Conservation (phyloP, 176 grass and related monocot genomes). For the Areca catechu region DNA sequence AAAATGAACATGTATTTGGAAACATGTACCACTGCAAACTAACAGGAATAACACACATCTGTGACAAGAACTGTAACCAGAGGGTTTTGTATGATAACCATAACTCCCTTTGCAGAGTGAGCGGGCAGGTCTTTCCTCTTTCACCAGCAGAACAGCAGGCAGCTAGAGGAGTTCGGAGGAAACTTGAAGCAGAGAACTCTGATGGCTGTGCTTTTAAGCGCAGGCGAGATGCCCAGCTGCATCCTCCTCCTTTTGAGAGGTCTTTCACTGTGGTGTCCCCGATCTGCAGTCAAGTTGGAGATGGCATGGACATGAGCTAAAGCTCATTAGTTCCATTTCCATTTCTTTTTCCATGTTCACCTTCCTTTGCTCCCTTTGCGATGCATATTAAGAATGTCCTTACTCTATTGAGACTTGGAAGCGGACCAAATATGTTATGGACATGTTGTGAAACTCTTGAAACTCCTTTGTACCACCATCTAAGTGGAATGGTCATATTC, state of each 20-base stretch:
- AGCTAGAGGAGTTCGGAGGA: constrained; percentile 91
- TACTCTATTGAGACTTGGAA: constrained; percentile 34
- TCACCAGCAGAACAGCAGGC: constrained; percentile 70
- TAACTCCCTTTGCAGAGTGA: constrained; percentile 86
- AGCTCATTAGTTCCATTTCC: constrained; percentile 50
- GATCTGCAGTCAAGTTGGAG: constrained; percentile 75
- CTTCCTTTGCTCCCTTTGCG: constrained; percentile 29
- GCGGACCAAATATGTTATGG: constrained; percentile 36
- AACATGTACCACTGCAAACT: constrained; percentile 97
- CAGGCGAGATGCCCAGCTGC: constrained; percentile 58
- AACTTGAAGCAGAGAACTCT: constrained; percentile 61
- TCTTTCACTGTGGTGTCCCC: constrained; percentile 61
- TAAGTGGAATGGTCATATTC: constrained; percentile 33
- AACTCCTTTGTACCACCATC: constrained; percentile 48
- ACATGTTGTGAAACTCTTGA: constrained; percentile 48
- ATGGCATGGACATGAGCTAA: constrained; percentile 99
- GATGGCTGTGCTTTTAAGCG: constrained; percentile 85
- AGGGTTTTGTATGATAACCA: constrained; percentile 97
- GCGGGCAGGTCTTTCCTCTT: constrained; percentile 79
- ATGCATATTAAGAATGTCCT: constrained; percentile 46
- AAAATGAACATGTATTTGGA: constrained; percentile 86
- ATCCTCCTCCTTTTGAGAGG: constrained; percentile 86
- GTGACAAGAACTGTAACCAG: constrained; percentile 97
- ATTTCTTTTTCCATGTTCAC: constrained; percentile 25
- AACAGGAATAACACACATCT: constrained; percentile 79